Conservation (phyloP, 345 rosid species). For the Salix exigua region DNA sequence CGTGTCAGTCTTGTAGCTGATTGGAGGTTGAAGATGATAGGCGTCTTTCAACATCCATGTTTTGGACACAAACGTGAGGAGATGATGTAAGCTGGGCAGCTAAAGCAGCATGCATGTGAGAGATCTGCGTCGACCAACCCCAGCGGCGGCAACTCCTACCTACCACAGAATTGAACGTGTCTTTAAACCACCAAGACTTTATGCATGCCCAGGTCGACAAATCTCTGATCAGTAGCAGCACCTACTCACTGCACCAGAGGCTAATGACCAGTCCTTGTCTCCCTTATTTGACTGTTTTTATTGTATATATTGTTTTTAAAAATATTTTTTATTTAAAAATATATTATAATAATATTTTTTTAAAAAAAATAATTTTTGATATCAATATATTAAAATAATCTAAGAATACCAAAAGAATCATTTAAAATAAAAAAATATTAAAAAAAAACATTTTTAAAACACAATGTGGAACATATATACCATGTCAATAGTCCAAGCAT, state of each 20-base stretch:
- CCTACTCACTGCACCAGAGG: neutral
- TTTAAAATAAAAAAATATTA: too few relatives aligned
- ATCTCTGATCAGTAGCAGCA: neutral
- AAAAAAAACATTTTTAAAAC: too few relatives aligned
- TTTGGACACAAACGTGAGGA: neutral
- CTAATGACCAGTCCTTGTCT: conserved; percentile 10
- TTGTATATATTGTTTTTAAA: too few relatives aligned
- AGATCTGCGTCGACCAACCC: neutral
- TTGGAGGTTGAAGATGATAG: neutral
- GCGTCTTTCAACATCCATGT: neutral
- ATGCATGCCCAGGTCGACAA: conserved; percentile 1
- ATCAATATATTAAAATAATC: too few relatives aligned
- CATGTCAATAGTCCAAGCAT: too few relatives aligned
- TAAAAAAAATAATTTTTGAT: too few relatives aligned
- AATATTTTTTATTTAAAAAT: too few relatives aligned
- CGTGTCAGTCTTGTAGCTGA: neutral
- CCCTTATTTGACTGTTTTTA: neutral
- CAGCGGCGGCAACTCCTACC: neutral
- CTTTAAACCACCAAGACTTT: conserved; percentile 23
- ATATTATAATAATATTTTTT: too few relatives aligned
- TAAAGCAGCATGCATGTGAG: conserved; percentile 2
- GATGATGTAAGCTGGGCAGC: neutral
- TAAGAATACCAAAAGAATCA: too few relatives aligned
- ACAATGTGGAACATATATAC: too few relatives aligned
- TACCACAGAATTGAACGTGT: neutral